phyloP scores from a whole-genome alignment of 2,329 filamentous ascomycete species.

The Pestalotiopsis sp. region DNA sequence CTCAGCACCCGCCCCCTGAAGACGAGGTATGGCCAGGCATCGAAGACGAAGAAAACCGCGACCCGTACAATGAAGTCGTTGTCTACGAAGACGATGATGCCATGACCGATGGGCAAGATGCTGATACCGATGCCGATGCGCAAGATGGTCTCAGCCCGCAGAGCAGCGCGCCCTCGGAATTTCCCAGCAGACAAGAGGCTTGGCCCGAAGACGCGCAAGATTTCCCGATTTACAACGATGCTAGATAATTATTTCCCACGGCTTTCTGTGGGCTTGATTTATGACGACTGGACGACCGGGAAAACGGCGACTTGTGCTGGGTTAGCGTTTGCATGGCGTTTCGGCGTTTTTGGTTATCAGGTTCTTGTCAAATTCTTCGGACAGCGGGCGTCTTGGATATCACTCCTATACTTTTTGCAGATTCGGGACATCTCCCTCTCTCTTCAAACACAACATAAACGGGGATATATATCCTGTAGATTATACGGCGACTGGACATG shows the following conservation, averaged over 20 bases:
- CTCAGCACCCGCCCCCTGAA: conserved; percentile 41
- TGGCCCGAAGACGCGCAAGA: conserved; percentile 29
- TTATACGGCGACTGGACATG: neutral
- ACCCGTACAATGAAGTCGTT: conserved; percentile 35
- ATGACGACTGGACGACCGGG: neutral
- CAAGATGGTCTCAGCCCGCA: conserved; percentile 38
- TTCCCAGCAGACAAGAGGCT: conserved; percentile 52
- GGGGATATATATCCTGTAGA: neutral
- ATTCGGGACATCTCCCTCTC: neutral
- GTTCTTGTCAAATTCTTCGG: neutral
- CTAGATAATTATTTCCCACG: neutral
- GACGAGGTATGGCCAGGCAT: conserved; percentile 62
- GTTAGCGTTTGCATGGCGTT: conserved; percentile 10
- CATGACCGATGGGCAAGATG: conserved; percentile 25
- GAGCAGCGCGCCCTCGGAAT: conserved; percentile 59
- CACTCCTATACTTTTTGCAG: neutral
- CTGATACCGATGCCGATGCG: conserved; percentile 29
- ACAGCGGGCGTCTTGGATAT: neutral
- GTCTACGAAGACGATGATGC: conserved; percentile 19
- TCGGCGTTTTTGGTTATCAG: neutral
- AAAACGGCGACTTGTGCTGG: neutral
- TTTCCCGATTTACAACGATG: conserved; percentile 20
- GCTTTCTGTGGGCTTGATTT: neutral
- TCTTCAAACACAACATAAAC: neutral
- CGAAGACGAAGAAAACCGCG: conserved; percentile 58